Evolutionary conservation across 2,329 filamentous ascomycete species (phyloP), one percentile per base, ranked within the genome.

Genomic region (Microthyrium microscopicum): DNA sequence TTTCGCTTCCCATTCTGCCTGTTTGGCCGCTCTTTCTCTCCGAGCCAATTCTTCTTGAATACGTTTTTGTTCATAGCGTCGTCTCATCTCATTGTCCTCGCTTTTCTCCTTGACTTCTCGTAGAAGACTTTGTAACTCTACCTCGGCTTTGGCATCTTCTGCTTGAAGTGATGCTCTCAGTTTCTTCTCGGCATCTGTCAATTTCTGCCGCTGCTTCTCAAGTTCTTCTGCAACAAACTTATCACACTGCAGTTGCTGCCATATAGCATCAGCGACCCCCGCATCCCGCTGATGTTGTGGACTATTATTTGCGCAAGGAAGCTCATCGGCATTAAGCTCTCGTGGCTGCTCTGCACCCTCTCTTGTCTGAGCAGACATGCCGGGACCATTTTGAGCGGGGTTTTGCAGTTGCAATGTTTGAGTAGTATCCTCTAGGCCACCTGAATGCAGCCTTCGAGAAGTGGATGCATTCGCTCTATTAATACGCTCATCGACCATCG

Each of bases 201-300:
- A 22, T 5, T 24, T 6, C 26, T 33, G 31, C 12, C 26, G 26
- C 17, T 33, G 9, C 13, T 24, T 22, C 26, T 39, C 33, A 45
- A 45, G 18, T 47, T 36, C 22, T 19, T 34, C 19, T 28, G 22
- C 19, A 39, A 36, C 39, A 42, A 37, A 45, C 40, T 44, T 47
- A 47, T 77, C 68, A 2, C 38, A 43, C 38, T 72, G 59, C 0
- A 79, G 64, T 41, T 75, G 67, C 2, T 61, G 51, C 75, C 74
- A 80, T 1, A 69, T 53, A 5, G 52, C 66, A 30, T 78, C 70
- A 4, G 58, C 64, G 0, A 79, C 72, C 0, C 66, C 67, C 0
- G 57, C 47, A 38, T 80, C 75, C 9, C 73, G 61, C 35, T 16
- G 39, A 6, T 31, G 39, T 22, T 40, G 39, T 21, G 43, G 30